These are phyloP conservation scores for Ogataea trehalophila DNA, from an alignment of 805 yeast species.

Conservation along the genomic window DNA sequence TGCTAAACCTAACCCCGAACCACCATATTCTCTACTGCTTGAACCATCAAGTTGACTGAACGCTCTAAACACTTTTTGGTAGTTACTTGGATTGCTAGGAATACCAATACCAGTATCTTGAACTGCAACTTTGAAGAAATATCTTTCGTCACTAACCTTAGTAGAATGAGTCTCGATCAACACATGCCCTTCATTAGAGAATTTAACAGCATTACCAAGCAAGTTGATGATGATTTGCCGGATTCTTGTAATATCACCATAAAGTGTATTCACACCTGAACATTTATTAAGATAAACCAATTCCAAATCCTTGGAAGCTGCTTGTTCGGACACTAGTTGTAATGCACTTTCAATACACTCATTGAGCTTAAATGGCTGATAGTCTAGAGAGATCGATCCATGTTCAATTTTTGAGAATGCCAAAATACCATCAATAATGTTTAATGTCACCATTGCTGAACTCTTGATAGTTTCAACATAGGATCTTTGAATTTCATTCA, in stretches of 20 bases:
- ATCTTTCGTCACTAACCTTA: slow-evolving; percentile 32
- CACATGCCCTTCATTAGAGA: slow-evolving; percentile 41
- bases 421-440: slow-evolving; percentile 49
- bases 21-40: slow-evolving; percentile 46
- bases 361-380: slow-evolving; percentile 39
- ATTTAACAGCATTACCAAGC: slow-evolving; percentile 51
- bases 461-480: slow-evolving; percentile 48
- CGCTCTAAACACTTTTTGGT: slow-evolving; percentile 45
- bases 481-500: slow-evolving; percentile 39
- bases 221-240: slow-evolving; percentile 48
- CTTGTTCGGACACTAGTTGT: slow-evolving; percentile 45
- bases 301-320: slow-evolving; percentile 39
- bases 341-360: slow-evolving; percentile 45
- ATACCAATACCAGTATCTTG: slow-evolving; percentile 54
- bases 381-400: slow-evolving; percentile 43
- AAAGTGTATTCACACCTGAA: slow-evolving; percentile 33
- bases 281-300: slow-evolving; percentile 40
- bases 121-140: slow-evolving; percentile 37
- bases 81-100: slow-evolving; percentile 32
- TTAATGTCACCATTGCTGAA: slow-evolving; percentile 47
- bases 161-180: slow-evolving; percentile 29
- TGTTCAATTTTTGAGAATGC: slow-evolving; percentile 53
- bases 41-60: slow-evolving; percentile 56
- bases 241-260: slow-evolving; percentile 47
- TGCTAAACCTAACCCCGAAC: slow-evolving; percentile 68